phyloP scores from a whole-genome alignment of 2,329 filamentous ascomycete genomes.

The Fusarium papillatum region DNA sequence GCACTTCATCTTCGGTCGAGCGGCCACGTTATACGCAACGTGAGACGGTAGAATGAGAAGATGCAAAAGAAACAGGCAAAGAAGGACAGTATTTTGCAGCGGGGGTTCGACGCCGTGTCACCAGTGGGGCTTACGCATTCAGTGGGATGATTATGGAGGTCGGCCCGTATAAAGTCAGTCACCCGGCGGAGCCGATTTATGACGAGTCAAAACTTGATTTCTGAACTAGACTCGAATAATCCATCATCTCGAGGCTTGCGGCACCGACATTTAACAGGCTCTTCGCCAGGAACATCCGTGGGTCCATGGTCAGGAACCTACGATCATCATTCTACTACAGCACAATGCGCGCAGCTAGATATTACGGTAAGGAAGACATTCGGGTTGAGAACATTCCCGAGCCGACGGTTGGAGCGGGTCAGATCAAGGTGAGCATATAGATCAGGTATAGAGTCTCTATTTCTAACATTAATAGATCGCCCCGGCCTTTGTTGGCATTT shows the following conservation, averaged over 20 bases:
- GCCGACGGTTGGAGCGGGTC: conserved; percentile 60
- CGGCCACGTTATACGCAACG: background rate
- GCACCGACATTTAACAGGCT: background rate
- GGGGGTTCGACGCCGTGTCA: conserved; percentile 11
- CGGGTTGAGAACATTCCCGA: conserved; percentile 64
- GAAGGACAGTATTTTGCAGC: background rate
- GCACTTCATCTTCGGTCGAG: conserved; percentile 14
- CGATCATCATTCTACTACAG: conserved; percentile 24
- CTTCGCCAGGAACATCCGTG: conserved; percentile 1
- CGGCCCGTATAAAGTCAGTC: conserved; percentile 24
- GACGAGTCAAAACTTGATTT: background rate
- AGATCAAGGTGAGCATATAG: conserved; percentile 54
- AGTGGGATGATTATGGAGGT: conserved; percentile 26
- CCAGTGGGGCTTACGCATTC: conserved; percentile 31
- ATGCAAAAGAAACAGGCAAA: background rate
- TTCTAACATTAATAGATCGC: conserved; percentile 31
- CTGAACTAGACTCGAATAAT: background rate
- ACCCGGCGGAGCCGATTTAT: background rate
- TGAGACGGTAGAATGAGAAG: background rate
- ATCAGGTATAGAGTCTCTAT: accelerated
- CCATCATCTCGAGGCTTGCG: conserved; percentile 11
- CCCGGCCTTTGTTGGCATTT: conserved; percentile 62
- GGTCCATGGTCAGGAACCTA: background rate
- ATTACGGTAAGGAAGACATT: conserved; percentile 68
- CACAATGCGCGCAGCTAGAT: conserved; percentile 70